These are phyloP conservation scores for Purpureocillium lavendulum DNA, from an alignment of 2,329 filamentous ascomycete genomes.

Conservation along the genomic window DNA sequence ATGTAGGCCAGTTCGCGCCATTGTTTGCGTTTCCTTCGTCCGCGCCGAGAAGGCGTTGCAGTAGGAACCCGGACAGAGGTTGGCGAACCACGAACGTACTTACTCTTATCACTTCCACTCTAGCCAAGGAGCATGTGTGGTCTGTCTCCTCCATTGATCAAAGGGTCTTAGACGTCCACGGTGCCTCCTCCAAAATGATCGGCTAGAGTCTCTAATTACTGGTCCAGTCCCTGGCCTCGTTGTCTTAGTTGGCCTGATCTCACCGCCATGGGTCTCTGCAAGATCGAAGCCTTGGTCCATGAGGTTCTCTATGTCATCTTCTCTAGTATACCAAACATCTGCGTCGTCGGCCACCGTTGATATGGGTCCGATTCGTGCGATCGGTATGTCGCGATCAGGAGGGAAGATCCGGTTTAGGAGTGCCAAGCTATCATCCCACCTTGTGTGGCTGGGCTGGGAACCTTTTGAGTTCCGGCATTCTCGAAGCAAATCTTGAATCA, in stretches of 20 bases:
- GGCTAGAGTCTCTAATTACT: not conserved
- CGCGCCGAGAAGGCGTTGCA: too few relatives aligned
- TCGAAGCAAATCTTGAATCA: not conserved
- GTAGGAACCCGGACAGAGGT: too few relatives aligned
- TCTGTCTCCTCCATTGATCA: too few relatives aligned
- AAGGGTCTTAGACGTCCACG: not conserved
- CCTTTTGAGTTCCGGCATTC: not conserved
- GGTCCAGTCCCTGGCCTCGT: not conserved
- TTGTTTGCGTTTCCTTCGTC: too few relatives aligned
- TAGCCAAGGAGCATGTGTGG: too few relatives aligned
- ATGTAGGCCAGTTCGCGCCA: too few relatives aligned
- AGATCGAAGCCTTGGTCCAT: not conserved
- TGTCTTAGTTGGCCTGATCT: not conserved
- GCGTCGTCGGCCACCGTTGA: too few relatives aligned
- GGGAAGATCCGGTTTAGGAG: too few relatives aligned
- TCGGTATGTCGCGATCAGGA: too few relatives aligned
- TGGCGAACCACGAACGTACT: too few relatives aligned
- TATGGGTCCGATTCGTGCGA: too few relatives aligned
- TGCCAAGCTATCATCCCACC: not conserved
- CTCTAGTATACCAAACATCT: not conserved
- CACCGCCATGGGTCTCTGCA: not conserved
- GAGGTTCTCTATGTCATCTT: not conserved
- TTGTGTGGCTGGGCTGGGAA: not conserved
- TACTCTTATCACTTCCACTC: too few relatives aligned
- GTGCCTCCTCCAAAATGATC: not conserved